A percentile compares a stretch with the other conserved stretches of the same genome.
Conservation (phyloP, 2,329 filamentous ascomycete species). For the Ciborinia camelliae region DNA sequence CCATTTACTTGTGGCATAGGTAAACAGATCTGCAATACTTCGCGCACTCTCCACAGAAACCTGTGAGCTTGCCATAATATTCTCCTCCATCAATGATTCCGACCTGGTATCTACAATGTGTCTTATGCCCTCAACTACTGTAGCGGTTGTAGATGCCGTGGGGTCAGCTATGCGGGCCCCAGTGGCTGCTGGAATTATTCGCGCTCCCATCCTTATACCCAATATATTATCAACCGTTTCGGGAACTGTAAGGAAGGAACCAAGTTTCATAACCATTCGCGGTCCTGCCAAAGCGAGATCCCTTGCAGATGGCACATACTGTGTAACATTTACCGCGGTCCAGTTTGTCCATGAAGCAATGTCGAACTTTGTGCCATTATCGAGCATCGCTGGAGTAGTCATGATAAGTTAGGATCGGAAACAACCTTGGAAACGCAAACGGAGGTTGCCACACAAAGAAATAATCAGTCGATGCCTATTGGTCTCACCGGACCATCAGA, state of each 20-base stretch:
- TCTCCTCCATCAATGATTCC: constrained; percentile 39
- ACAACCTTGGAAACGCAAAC: too few relatives aligned
- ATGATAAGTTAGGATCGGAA: constrained; percentile 22
- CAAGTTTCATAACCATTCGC: constrained; percentile 65
- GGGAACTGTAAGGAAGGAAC: constrained; percentile 57
- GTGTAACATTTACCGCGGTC: constrained; percentile 50
- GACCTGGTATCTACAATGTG: constrained; percentile 29
- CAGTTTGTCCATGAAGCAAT: constrained; percentile 54
- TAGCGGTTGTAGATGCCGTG: constrained; percentile 41
- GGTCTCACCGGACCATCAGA: constrained; percentile 17
- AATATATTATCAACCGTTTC: constrained; percentile 56
- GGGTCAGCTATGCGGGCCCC: constrained; percentile 42
- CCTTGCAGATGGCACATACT: constrained; percentile 61
- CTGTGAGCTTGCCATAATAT: constrained; percentile 45
- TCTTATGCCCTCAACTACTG: constrained; percentile 42
- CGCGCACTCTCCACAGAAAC: constrained; percentile 58
- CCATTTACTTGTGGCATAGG: constrained; percentile 90
- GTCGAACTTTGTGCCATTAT: constrained; percentile 38
- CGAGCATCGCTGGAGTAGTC: constrained; percentile 27
- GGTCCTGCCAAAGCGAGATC: constrained; percentile 68
- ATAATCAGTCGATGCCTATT: constrained; percentile 7
- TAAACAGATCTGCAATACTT: constrained; percentile 81
- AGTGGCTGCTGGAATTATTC: constrained; percentile 58
- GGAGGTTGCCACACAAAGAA: constrained; percentile 19
- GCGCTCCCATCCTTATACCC: constrained; percentile 52